Conservation (phyloP, 2,329 filamentous ascomycete genomes). For the Cadophora sp. region DNA sequence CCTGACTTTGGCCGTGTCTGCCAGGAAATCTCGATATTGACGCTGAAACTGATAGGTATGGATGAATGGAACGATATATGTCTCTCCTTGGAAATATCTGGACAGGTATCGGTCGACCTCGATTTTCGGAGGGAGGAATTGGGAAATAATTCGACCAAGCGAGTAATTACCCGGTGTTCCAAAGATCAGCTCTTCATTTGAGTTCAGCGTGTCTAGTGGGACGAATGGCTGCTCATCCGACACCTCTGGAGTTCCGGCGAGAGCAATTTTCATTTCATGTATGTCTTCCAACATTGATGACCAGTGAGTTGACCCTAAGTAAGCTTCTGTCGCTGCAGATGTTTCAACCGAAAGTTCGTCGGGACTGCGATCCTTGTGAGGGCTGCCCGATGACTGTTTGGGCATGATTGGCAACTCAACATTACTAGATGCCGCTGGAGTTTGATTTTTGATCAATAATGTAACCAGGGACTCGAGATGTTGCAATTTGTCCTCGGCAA, state of each 20-base stretch:
- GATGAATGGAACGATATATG: slow-evolving; percentile 32
- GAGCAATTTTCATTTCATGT: slow-evolving; percentile 29
- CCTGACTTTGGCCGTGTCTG: slow-evolving; percentile 18
- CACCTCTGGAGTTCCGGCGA: slow-evolving; percentile 12
- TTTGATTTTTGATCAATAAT: slow-evolving; percentile 26
- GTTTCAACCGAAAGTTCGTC: not conserved
- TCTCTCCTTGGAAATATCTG: slow-evolving; percentile 32
- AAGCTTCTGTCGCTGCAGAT: slow-evolving; percentile 2
- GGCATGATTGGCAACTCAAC: not conserved
- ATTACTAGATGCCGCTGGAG: not conserved
- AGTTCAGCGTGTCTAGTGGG: not conserved
- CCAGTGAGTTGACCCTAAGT: slow-evolving; percentile 36
- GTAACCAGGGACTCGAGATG: slow-evolving; percentile 31
- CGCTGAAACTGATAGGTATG: slow-evolving; percentile 36
- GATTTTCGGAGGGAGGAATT: slow-evolving; percentile 32
- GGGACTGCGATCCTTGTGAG: not conserved
- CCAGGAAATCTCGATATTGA: slow-evolving; percentile 37
- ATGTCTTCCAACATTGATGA: slow-evolving; percentile 37
- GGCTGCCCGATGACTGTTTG: not conserved
- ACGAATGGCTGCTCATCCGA: not conserved
- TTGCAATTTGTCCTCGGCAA: slow-evolving; percentile 27
- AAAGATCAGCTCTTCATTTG: slow-evolving; percentile 29
- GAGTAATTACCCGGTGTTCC: slow-evolving; percentile 23
- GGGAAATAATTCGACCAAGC: slow-evolving; percentile 29
- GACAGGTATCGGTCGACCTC: slow-evolving; percentile 33